These are phyloP conservation scores for Globisporangium barbulae DNA, from an alignment of 352 stramenopile genomes.

Conservation along the genomic window DNA sequence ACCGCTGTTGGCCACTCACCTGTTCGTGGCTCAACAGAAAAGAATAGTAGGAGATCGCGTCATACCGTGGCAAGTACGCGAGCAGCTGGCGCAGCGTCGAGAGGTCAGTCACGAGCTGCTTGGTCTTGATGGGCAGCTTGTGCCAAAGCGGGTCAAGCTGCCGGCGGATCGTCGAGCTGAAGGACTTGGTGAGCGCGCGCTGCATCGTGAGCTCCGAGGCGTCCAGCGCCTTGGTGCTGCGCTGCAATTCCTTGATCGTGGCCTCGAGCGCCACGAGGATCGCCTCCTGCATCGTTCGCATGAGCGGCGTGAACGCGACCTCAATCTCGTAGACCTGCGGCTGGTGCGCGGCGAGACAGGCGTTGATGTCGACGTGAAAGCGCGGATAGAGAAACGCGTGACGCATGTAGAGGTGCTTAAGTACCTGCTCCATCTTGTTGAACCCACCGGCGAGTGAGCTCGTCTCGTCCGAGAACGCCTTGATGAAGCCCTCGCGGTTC, in stretches of 20 bases:
- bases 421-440: conserved; percentile 93
- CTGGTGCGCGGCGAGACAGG: conserved; percentile 81
- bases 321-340: conserved; percentile 94
- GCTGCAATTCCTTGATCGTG: conserved; percentile 93
- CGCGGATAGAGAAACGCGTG: conserved; percentile 94
- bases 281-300: conserved; percentile 94
- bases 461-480: conserved; percentile 95
- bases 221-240: conserved; percentile 80
- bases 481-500: conserved; percentile 93
- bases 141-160: conserved; percentile 98
- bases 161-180: conserved; percentile 54
- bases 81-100: conserved; percentile 84
- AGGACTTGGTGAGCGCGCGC: conserved; percentile 89
- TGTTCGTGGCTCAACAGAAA: conserved; percentile 91
- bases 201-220: conserved; percentile 90
- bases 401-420: conserved; percentile 93
- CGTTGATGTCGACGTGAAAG: conserved; percentile 91
- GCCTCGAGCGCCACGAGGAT: conserved; percentile 92
- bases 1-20: conserved; percentile 73
- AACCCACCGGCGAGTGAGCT: conserved; percentile 91
- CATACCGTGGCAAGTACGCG: conserved; percentile 93
- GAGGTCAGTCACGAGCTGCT: conserved; percentile 90
- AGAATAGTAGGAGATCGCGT: conserved; percentile 96
- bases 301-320: conserved; percentile 86
- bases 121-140: conserved; percentile 89